Base-by-base conservation (phyloP, 352 stramenopile genomes). In the Globisporangium recalcitrans region DNA sequence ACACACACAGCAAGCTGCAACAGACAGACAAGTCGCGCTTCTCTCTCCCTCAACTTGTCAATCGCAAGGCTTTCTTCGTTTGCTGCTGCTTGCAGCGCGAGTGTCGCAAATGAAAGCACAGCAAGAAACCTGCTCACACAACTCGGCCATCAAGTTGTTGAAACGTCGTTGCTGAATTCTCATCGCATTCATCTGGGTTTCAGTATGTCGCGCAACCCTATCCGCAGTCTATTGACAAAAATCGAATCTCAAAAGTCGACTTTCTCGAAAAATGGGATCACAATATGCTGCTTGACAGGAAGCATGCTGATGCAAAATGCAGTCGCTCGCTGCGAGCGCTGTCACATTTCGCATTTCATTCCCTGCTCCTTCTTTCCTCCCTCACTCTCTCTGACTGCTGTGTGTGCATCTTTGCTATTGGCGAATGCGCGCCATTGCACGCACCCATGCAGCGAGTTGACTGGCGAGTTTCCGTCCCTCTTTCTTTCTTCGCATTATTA, bases 51-150 rank as follows among this genome's bases (percentile, higher is more conserved):
- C 52, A 3, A 38, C 38, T 27, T 27, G 27, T 42, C 19, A 16
- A 16, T 46, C 13, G 48, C 48, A 55, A 55, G 48, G 48, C 48
- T 38, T 55, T 55, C 48, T 55, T 55, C 26, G 26, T 58, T 58
- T 58, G 14, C 22, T 58, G 29, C 52, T 38, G 10, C 32, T 38
- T 31, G 27, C 27, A 5, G 5, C n/a, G 49, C 51, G 8, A 31
- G 22, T 58, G 52, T 58, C 52, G 52, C 52, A 58, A 19, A 58
- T 4, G 38, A 44, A 44, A 44, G 14, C 36, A 44, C n/a, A 44
- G 16, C 38, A 16, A 16, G 13, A 21, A 42, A 42, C 1, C 31
- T 1, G 31, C 31, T 14, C 31, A 31, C 29, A 22, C 52, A 55
- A 55, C 26, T 55, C 26, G 26, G 48, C 24, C 48, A 38, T 38